Conservation (phyloP, 2,329 filamentous ascomycete genomes). For the Fusarium nisikadoi region DNA sequence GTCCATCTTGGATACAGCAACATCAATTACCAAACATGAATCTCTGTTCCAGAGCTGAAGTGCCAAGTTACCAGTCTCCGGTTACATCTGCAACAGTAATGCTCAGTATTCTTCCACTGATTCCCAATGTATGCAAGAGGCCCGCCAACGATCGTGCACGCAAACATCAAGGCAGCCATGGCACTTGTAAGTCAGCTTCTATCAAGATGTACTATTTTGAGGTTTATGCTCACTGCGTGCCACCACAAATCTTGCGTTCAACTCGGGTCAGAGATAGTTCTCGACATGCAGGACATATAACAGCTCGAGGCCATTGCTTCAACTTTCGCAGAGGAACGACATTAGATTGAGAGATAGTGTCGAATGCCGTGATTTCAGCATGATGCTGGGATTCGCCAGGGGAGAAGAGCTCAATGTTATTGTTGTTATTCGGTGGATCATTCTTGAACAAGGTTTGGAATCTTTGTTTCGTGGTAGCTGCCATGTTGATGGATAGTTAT, state of each 20-base stretch:
- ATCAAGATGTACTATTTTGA: neutral
- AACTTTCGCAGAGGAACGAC: constrained; percentile 35
- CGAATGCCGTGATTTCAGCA: constrained; percentile 23
- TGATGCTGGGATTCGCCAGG: neutral
- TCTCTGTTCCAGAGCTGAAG: constrained; percentile 37
- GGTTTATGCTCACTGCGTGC: constrained; percentile 33
- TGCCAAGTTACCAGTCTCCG: constrained; percentile 37
- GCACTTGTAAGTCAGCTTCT: constrained; percentile 10
- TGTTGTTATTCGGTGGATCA: neutral
- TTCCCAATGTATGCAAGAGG: constrained; percentile 29
- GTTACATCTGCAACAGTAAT: constrained; percentile 42
- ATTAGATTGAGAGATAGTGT: constrained; percentile 30
- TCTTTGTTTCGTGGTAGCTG: constrained; percentile 1
- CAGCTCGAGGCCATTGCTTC: constrained; percentile 36
- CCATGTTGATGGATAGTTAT: neutral
- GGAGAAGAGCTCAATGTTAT: constrained; percentile 21
- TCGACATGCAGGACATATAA: constrained; percentile 36
- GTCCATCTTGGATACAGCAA: neutral
- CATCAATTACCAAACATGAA: constrained; percentile 34
- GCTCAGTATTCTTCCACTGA: constrained; percentile 39
- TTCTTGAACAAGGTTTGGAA: neutral
- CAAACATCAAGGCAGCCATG: constrained; percentile 37
- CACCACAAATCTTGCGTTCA: constrained; percentile 35
- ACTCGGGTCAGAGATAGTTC: constrained; percentile 37
- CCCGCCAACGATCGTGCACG: constrained; percentile 31